These are phyloP conservation scores for Isabelozyma gotoi DNA, from an alignment of 805 yeast species.

Conservation along the genomic window DNA sequence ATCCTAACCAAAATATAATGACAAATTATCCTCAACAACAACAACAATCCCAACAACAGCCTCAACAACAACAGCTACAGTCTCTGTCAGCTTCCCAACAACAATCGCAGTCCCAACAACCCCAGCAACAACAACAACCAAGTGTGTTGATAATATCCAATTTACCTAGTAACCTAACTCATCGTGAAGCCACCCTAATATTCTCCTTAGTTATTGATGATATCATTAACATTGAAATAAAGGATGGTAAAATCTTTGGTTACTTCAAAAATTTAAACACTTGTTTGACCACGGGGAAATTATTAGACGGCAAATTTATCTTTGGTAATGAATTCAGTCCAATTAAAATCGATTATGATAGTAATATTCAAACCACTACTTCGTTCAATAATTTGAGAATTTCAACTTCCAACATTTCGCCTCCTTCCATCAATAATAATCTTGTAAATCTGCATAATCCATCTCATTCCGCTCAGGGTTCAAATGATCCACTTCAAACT, in stretches of 20 bases:
- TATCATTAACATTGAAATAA: constrained; percentile 47
- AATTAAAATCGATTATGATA: constrained; percentile 35
- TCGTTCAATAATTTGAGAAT: constrained; percentile 28
- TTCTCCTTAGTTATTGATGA: constrained; percentile 71
- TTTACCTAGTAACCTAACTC: constrained; percentile 60
- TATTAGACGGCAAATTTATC: constrained; percentile 39
- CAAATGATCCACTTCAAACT: constrained; percentile 2
- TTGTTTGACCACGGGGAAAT: constrained; percentile 39
- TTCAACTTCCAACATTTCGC: constrained; percentile 30
- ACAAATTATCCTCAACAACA: constrained; percentile 1
- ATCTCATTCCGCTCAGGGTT: constrained; percentile 10
- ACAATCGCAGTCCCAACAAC: constrained; percentile 5
- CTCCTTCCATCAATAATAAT: constrained; percentile 21
- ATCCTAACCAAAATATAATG: not conserved
- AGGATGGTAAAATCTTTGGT: constrained; percentile 33
- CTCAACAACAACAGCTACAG: constrained; percentile 2
- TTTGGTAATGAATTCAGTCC: constrained; percentile 39
- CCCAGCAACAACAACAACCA: constrained; percentile 3
- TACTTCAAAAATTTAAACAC: constrained; percentile 36
- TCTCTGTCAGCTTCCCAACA: constrained; percentile 5
- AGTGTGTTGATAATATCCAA: constrained; percentile 40
- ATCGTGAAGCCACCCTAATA: constrained; percentile 65
- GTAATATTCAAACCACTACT: constrained; percentile 12
- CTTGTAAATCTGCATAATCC: constrained; percentile 10
- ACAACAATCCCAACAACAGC: constrained; percentile 2